Evolutionary conservation across 148 eudicot species (phyloP), one percentile per base, ranked within the genome.

Genomic region (Vaccinium macrocarpon): DNA sequence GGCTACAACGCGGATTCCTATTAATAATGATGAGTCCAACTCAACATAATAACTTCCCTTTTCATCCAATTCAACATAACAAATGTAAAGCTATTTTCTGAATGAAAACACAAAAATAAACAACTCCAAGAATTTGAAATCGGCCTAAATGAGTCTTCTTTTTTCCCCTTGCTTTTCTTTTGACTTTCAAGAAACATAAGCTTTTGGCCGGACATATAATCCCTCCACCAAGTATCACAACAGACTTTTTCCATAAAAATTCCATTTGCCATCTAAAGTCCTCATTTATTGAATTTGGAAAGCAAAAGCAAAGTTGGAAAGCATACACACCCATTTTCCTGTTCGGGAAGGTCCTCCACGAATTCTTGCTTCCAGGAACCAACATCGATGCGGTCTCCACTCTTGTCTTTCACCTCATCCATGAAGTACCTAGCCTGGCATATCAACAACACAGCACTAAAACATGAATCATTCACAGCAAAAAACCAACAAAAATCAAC

Each of bases 351-450:
- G 87, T 97, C 96, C 23, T 83, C 86, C 8, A 95, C 91, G 85
- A 80, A 91, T 87, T 97, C 98, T 84, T 83, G 78, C 79, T 88
- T 84, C 99, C 99, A 97, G 19, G 94, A 91, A 84, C 84, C 87
- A 84, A 93, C 90, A 87, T 94, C 93, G 87, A 97, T 91, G 81
- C 88, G 88, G 55, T 88, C 76, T n/a, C 94, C 98, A 84, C 87
- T 88, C 90, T 97, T 97, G 87, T 97, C 99, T 91, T 91, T 95
- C 78, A 92, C 98, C 91, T 97, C 99, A 85, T 97, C 99, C 83
- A 85, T 89, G 75, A 84, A 87, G 84, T 97, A 97, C 84, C 80
- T 91, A 59, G 95, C 93, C 99, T 97, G 91, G 68, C 78, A 86
- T 79, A 7, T 52, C 25, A 82, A 68, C 12, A 85, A 84, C 56